A percentile compares a stretch with the other conserved stretches of the same genome.
Evolutionary conservation across 1,139 yeast genomes (phyloP).

Genomic region (Geotrichum aggregatum): DNA sequence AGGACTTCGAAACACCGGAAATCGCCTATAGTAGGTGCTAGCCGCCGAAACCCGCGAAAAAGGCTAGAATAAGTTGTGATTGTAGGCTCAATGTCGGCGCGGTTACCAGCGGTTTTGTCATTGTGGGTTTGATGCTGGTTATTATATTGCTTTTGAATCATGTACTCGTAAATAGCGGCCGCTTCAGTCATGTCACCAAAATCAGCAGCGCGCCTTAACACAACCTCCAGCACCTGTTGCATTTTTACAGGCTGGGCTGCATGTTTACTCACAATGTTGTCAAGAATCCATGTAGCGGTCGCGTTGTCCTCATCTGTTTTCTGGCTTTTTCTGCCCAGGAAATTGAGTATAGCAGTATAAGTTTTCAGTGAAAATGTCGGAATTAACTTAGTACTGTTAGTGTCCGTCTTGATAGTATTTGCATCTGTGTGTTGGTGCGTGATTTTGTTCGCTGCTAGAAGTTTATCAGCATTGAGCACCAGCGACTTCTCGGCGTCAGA

Average conservation of each 20-base stretch:
- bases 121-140: too few relatives aligned
- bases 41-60: constrained; percentile 29
- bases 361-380: constrained; percentile 8
- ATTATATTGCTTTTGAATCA: constrained; percentile 23
- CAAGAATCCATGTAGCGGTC: constrained; percentile 20
- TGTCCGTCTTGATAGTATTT: too few relatives aligned
- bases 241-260: constrained; percentile 21
- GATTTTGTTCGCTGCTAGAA: constrained; percentile 14
- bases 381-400: constrained; percentile 1
- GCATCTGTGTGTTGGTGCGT: too few relatives aligned
- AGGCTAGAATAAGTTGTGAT: constrained; percentile 23
- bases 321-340: constrained; percentile 7
- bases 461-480: constrained; percentile 25
- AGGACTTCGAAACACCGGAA: constrained; percentile 29
- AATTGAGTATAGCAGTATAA: constrained; percentile 8
- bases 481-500: constrained; percentile 27
- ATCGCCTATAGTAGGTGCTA: constrained; percentile 24
- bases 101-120: too few relatives aligned
- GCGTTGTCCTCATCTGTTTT: constrained; percentile 1
- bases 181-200: constrained; percentile 29
- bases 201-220: constrained; percentile 28
- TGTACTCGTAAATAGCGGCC: constrained; percentile 26
- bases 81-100: constrained; percentile 21
- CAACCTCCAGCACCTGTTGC: constrained; percentile 20
- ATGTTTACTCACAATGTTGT: constrained; percentile 22